phyloP scores from a whole-genome alignment of 2,329 filamentous ascomycete species.

The Hypoxylon sp. region DNA sequence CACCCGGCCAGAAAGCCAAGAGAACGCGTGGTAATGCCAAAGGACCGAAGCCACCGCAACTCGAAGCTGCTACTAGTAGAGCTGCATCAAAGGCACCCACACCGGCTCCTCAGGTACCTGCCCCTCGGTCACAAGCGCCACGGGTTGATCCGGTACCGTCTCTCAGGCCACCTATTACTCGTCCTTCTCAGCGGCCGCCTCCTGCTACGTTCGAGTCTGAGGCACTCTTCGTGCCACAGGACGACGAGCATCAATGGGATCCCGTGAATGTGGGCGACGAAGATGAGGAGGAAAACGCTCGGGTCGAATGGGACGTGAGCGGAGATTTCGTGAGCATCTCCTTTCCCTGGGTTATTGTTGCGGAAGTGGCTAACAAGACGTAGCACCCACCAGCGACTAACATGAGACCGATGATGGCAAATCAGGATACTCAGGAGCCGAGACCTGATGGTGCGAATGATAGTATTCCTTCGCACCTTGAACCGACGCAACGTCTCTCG shows the following conservation, averaged over 20 bases:
- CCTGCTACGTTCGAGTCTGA: slow-evolving; percentile 72
- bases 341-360: slow-evolving; percentile 40
- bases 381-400: slow-evolving; percentile 62
- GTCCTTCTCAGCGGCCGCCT: slow-evolving; percentile 67
- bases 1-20: slow-evolving; percentile 62
- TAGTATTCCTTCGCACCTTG: slow-evolving; percentile 59
- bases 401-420: slow-evolving; percentile 57
- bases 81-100: slow-evolving; percentile 53
- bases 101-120: slow-evolving; percentile 53
- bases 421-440: slow-evolving; percentile 47
- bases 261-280: slow-evolving; percentile 71
- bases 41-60: slow-evolving; percentile 56
- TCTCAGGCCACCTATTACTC: slow-evolving; percentile 51
- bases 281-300: slow-evolving; percentile 74
- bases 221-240: slow-evolving; percentile 76
- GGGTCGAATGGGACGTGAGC: slow-evolving; percentile 80
- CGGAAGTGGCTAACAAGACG: slow-evolving; percentile 31
- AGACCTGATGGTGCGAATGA: slow-evolving; percentile 30
- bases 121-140: slow-evolving; percentile 54
- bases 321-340: slow-evolving; percentile 67
- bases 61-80: slow-evolving; percentile 64
- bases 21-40: slow-evolving; percentile 58
- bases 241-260: slow-evolving; percentile 80
- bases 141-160: slow-evolving; percentile 58
- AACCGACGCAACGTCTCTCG: slow-evolving; percentile 80